Base-by-base conservation (phyloP, 345 rosid genomes). In the Melaleuca quinquenervia region DNA sequence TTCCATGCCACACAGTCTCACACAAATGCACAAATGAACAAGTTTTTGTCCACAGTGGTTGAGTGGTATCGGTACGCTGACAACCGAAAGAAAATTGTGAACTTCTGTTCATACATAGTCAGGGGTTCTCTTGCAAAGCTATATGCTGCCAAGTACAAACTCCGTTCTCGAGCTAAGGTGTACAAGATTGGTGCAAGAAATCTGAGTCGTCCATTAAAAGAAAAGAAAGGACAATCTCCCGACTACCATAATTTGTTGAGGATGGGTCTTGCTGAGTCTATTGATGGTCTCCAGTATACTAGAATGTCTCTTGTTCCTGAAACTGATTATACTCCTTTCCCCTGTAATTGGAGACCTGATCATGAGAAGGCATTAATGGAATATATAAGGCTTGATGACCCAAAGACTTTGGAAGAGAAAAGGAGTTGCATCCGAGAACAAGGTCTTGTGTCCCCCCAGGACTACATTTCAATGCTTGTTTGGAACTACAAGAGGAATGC, bases 1-100 rank as follows among this genome's bases (percentile, higher is more conserved):
- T 96, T 97, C 87, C 99, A 97, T 82, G 98, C 99, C 13, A 93
- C 94, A 82, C 98, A 96, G 90, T 94, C 99, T 91, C 98, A 97
- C 91, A 96, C 98, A 1, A 96, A 97, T 85, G 95, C 96, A 3
- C 98, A 97, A 89, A 96, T 96, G 99, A 97, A 97, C 87, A 97
- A 96, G 88, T 95, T 97, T 56, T 91, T 97, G 90, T 89, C 95
- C 64, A 94, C 96, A 1, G 93, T 94, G 91, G 98, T 93, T 48
- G 98, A 96, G 91, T 97, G 98, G 99, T 97, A 92, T 87, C 88
- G 96, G 83, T 97, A 92, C 87, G 96, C 98, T 14, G 98, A 97
- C 92, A 97, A 94, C 85, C 90, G 98, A 50, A 96, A 94, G 91
- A 96, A 96, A 85, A 90, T 94, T 84, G 98, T 97, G 87, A 97